Conservation (phyloP, 2,329 filamentous ascomycete genomes). For the Penicillium sp. region DNA sequence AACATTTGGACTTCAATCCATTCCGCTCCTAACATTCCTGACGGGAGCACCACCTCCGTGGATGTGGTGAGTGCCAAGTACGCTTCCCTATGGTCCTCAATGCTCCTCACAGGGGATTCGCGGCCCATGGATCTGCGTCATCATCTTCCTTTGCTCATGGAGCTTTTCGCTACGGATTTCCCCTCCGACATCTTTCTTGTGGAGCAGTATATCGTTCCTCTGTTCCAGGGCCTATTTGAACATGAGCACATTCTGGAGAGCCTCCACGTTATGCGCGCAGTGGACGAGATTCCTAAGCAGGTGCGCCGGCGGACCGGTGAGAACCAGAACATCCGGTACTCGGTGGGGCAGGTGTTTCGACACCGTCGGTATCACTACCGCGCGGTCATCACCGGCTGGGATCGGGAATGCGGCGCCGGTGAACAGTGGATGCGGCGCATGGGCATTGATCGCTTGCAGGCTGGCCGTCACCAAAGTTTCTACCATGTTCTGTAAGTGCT, state of each 20-base stretch:
- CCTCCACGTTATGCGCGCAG: slow-evolving; percentile 57
- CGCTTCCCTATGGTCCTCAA: slow-evolving; percentile 70
- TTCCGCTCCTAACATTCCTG: slow-evolving; percentile 45
- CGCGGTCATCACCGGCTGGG: slow-evolving; percentile 89
- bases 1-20: slow-evolving; percentile 78
- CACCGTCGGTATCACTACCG: slow-evolving; percentile 79
- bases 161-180: slow-evolving; percentile 65
- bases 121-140: slow-evolving; percentile 58
- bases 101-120: slow-evolving; percentile 53
- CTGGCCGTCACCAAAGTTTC: slow-evolving; percentile 68
- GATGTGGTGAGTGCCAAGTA: slow-evolving; percentile 67
- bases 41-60: slow-evolving; percentile 36
- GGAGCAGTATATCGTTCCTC: slow-evolving; percentile 65
- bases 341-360: slow-evolving; percentile 79
- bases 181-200: slow-evolving; percentile 73
- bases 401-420: slow-evolving; percentile 58
- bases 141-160: slow-evolving; percentile 65
- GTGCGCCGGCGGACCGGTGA: slow-evolving; percentile 38
- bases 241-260: slow-evolving; percentile 57
- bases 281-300: slow-evolving; percentile 58
- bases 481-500: slow-evolving; percentile 81
- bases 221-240: slow-evolving; percentile 56
- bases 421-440: slow-evolving; percentile 66
- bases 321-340: slow-evolving; percentile 59
- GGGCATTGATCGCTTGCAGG: slow-evolving; percentile 61